These are phyloP conservation scores for Xylariales sp. DNA, from an alignment of 2,329 filamentous ascomycete genomes.

Conservation along the genomic window DNA sequence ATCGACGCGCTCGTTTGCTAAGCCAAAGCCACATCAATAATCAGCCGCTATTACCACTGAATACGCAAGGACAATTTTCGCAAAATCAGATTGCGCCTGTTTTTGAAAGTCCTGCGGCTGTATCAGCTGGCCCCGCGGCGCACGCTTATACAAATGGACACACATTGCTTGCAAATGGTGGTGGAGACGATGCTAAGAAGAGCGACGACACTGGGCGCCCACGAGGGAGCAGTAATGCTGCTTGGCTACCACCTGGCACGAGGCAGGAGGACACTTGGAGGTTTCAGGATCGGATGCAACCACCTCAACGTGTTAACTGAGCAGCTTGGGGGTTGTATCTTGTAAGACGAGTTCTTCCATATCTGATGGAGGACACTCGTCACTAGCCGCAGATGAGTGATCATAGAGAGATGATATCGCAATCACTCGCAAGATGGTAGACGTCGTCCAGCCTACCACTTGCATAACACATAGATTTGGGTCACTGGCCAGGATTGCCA, in stretches of 20 bases:
- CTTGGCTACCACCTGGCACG: slow-evolving; percentile 73
- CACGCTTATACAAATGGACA: slow-evolving; percentile 45
- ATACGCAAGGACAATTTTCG: slow-evolving; percentile 35
- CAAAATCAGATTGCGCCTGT: slow-evolving; percentile 25
- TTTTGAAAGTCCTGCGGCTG: slow-evolving; percentile 33
- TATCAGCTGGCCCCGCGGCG: slow-evolving; percentile 23
- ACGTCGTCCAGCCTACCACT: background rate
- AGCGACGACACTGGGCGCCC: slow-evolving; percentile 43
- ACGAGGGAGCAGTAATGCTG: slow-evolving; percentile 42
- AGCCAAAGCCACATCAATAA: slow-evolving; percentile 36
- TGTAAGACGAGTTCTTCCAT: no score
- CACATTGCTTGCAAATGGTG: slow-evolving; percentile 27
- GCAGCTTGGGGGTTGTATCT: no score
- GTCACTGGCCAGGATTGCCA: slow-evolving; percentile 10
- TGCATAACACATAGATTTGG: slow-evolving; percentile 5
- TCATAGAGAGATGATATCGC: slow-evolving; percentile 1
- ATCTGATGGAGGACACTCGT: no score
- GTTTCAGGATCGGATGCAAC: slow-evolving; percentile 33
- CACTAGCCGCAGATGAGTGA: no score
- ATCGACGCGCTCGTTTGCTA: slow-evolving; percentile 71
- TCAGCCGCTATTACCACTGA: slow-evolving; percentile 63
- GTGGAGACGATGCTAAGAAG: slow-evolving; percentile 49
- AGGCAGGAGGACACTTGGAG: slow-evolving; percentile 84
- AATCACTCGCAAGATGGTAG: no score
- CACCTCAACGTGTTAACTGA: slow-evolving; percentile 7